Evolutionary conservation across 345 rosid species (phyloP), one percentile per base, ranked within the genome.

Genomic region (Hirschfeldia incana): DNA sequence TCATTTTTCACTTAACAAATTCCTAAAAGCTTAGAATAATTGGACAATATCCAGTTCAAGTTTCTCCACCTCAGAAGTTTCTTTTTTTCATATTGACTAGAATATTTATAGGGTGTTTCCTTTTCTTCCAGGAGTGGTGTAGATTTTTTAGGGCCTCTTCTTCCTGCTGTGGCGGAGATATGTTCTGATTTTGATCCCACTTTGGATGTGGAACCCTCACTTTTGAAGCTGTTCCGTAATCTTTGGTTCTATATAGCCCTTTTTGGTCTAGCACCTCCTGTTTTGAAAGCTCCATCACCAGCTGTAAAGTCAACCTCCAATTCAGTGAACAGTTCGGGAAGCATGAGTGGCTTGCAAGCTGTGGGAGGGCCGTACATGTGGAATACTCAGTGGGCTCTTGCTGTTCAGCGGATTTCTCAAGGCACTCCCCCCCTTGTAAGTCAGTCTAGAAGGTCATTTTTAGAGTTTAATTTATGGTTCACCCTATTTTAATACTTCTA

Each of bases 401-500:
- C 97, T 60, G 93, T 92, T 75, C 86, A 92, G 85, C 89, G 83
- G 27, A 94, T 94, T 83, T 91, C 98, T 81, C 94, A 81, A 83
- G 97, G 98, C 80, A 92, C 97, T 73, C 97, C 98, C 80, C 93
- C 98, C 77, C 97, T 93, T 85, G 98, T 93, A 89, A 88, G 97
- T 88, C 66, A 75, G 83, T 78, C 53, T 59, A 65, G 69, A 51
- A 51, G 27, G 60, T 53, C 60, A 53, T 16, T 16, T 53, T 15
- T 53, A 16, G 60, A 53, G 60, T 53, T 16, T 15, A 53, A 16
- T 53, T 6, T 16, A 53, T 53, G 9, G 60, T 16, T 53, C 60
- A 58, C 29, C 57, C 15, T 11, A 12, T 10, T 53, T 21, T 74
- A 12, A 64, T 10, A 34, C n/a, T 51, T 21, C n/a, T 21, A 21